Evolutionary conservation across 306 rosid genomes (phyloP).

Genomic region (Astragalus glycyphyllos): DNA sequence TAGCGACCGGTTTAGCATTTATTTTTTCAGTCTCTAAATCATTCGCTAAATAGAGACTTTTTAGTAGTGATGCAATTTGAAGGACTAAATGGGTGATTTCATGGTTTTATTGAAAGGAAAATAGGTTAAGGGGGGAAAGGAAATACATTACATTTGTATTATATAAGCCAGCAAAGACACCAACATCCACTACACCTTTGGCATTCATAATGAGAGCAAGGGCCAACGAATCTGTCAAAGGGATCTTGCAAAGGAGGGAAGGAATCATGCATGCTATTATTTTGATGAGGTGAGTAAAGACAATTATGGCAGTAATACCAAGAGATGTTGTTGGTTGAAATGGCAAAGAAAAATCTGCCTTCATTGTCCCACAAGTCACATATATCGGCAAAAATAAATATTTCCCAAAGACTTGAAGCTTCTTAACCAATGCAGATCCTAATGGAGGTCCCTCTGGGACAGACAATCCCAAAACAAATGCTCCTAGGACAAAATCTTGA

Average conservation of each 20-base stretch:
- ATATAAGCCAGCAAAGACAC: neutral
- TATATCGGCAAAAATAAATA: conserved; percentile 59
- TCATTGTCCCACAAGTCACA: conserved; percentile 50
- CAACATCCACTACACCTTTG: conserved; percentile 61
- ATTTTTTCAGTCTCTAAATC: no score
- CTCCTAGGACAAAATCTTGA: conserved; percentile 51
- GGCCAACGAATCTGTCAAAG: conserved; percentile 52
- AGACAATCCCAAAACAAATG: conserved; percentile 62
- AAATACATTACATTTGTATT: conserved; percentile 26
- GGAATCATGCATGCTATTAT: conserved; percentile 11
- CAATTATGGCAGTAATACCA: neutral
- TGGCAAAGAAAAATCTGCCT: conserved; percentile 42
- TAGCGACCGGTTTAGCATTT: no score
- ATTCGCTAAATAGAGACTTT: no score
- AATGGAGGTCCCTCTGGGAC: conserved; percentile 77
- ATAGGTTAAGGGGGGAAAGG: neutral
- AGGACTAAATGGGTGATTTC: neutral
- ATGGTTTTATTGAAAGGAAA: neutral
- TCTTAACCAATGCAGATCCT: conserved; percentile 62
- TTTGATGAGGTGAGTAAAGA: conserved; percentile 35
- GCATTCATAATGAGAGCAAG: conserved; percentile 52
- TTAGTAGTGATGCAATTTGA: no score
- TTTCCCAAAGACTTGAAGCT: conserved; percentile 46
- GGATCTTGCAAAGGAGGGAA: conserved; percentile 43
- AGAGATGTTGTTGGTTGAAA: accelerated